Conservation (phyloP, 768 basidiomycete species). For the Boletus rubescentipes region DNA sequence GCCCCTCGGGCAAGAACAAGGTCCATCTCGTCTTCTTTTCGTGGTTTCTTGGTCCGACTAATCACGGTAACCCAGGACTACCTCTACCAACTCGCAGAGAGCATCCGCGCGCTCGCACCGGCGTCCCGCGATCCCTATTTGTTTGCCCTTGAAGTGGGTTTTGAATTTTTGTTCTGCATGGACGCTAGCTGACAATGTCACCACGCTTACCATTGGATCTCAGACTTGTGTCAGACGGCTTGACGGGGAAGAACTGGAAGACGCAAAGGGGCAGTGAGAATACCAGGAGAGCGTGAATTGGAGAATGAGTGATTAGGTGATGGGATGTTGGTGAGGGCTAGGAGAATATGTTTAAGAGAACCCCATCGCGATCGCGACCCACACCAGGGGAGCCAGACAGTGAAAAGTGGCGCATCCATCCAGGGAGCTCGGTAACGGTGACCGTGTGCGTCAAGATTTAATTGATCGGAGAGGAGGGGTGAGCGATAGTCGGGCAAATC, state of each 20-base stretch:
- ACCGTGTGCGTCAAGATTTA: no score
- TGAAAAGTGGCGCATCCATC: no score
- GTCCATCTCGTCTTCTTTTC: constrained; percentile 34
- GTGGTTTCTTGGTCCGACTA: background rate
- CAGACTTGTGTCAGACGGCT: constrained; percentile 14
- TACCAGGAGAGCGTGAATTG: background rate
- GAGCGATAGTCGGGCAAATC: no score
- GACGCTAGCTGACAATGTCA: background rate
- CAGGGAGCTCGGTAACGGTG: no score
- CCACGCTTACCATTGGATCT: background rate
- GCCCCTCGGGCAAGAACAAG: constrained; percentile 91
- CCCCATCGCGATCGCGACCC: background rate
- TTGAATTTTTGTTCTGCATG: background rate
- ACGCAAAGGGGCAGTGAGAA: background rate
- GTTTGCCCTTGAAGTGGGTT: constrained; percentile 68
- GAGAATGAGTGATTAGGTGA: no score
- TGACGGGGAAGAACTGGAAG: background rate
- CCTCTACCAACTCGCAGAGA: constrained; percentile 71
- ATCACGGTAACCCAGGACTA: constrained; percentile 63
- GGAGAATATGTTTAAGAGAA: background rate
- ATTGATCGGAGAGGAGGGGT: no score
- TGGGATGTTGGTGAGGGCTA: no score
- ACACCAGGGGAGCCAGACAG: no score
- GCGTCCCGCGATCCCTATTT: constrained; percentile 75
- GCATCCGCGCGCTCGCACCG: constrained; percentile 73